Percentiles rank a stretch among this genome's conserved stretches.
Evolutionary conservation across 169 alveolate genomes (phyloP).

Genomic region (Eimeria acervulina): DNA sequence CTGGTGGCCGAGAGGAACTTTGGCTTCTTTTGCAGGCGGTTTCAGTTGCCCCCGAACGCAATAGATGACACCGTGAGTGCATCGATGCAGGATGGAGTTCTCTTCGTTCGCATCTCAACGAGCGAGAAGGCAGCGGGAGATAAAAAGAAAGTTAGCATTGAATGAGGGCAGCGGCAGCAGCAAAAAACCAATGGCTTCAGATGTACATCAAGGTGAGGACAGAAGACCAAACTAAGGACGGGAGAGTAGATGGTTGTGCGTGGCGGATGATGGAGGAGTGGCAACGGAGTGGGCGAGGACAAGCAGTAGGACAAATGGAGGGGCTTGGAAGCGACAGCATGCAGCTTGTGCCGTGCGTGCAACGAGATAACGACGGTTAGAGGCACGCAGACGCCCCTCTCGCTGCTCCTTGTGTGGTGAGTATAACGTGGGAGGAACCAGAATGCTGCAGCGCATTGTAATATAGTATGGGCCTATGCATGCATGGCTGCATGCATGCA

Average conservation of each 20-base stretch:
- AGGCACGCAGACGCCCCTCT: no score
- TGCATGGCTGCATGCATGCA: not conserved
- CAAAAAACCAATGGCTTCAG: not conserved
- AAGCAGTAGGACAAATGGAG: not conserved
- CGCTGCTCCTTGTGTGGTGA: not conserved
- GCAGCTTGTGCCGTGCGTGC: not conserved
- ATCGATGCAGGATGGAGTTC: slow-evolving; percentile 77
- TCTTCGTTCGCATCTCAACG: slow-evolving; percentile 57
- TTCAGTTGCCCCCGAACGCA: slow-evolving; percentile 79
- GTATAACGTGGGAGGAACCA: not conserved
- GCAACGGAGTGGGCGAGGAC: no score
- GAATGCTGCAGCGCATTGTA: not conserved
- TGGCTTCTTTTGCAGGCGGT: slow-evolving; percentile 78
- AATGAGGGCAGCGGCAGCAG: not conserved
- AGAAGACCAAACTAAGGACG: not conserved
- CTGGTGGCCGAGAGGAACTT: slow-evolving; percentile 58
- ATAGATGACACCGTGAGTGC: slow-evolving; percentile 77
- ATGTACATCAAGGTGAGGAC: not conserved
- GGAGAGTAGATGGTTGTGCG: not conserved
- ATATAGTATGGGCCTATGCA: not conserved
- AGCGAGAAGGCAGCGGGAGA: slow-evolving; percentile 35
- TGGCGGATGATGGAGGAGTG: no score
- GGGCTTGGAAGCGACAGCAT: not conserved
- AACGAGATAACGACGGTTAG: not conserved
- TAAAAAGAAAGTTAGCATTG: slow-evolving; percentile 42